A percentile compares a stretch with the other conserved stretches of the same genome.
These are phyloP conservation scores for Aspergillus sp. DNA, from an alignment of 2,329 filamentous ascomycete genomes.

Conservation along the genomic window DNA sequence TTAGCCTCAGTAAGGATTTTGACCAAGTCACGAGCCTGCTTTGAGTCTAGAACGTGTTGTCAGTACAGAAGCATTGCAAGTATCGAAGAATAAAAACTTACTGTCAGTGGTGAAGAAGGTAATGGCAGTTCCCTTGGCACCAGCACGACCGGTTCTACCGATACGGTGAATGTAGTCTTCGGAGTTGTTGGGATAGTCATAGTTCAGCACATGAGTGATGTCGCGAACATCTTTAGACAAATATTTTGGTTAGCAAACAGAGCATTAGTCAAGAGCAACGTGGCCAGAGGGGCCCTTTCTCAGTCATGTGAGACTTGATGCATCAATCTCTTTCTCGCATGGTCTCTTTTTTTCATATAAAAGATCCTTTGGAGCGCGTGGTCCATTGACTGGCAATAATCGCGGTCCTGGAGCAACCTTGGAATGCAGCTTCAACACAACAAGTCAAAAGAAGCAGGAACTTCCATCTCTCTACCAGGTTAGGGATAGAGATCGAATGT, in stretches of 20 bases:
- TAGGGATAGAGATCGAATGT: conserved; percentile 65
- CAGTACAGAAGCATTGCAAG: conserved; percentile 4
- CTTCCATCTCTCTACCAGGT: conserved; percentile 66
- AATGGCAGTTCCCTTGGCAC: conserved; percentile 90
- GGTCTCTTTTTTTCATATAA: conserved; percentile 35
- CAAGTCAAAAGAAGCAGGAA: conserved; percentile 48
- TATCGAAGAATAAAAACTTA: conserved; percentile 48
- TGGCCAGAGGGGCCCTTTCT: conserved; percentile 45
- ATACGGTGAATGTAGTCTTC: conserved; percentile 65
- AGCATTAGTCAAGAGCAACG: conserved; percentile 42
- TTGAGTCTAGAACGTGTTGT: conserved; percentile 56
- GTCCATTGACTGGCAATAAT: conserved; percentile 52
- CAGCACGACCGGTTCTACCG: conserved; percentile 64
- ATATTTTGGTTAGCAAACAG: conserved; percentile 66
- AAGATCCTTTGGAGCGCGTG: conserved; percentile 34
- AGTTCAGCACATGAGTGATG: conserved; percentile 99
- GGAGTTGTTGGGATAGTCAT: conserved; percentile 96
- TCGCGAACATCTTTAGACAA: conserved; percentile 93
- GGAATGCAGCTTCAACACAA: conserved; percentile 66
- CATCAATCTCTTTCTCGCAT: conserved; percentile 53
- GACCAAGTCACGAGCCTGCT: conserved; percentile 95
- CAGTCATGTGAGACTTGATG: conserved; percentile 56
- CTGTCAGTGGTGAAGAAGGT: conserved; percentile 99
- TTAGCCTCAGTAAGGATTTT: conserved; percentile 90
- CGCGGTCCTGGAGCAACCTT: conserved; percentile 62